Evolutionary conservation across 495 filamentous ascomycete genomes (phyloP), one percentile per base, ranked within the genome.

Genomic region (Annulohypoxylon bovei): DNA sequence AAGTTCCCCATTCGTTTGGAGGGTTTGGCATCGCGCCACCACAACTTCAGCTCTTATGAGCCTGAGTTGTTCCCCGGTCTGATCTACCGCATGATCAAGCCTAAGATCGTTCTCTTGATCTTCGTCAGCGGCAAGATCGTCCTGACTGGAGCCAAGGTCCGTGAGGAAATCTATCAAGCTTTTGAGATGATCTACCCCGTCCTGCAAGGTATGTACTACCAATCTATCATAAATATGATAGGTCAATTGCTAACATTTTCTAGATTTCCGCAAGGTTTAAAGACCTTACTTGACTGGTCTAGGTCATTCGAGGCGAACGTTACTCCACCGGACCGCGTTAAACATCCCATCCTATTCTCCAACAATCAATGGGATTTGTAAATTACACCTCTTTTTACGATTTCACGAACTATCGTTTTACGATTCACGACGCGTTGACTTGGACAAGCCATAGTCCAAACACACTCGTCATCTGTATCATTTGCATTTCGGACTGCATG

Each of bases 61-160:
- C 95, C 95, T 69, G 95, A 99, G 81, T 80, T 99, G 80, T 99
- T 99, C 88, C 96, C 95, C 68, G 95, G 95, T 87, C 88, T 99
- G 58, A 99, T 99, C 85, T 99, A 99, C 80, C 93, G 95, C 80
- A 99, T 99, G 95, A 98, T 98, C 88, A 97, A 98, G 87, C 95
- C 95, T 23, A 98, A 98, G 90, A 98, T 99, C 68, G 95, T 99
- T 22, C 91, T 99, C 16, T 81, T 99, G 81, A 98, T 99, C 79
- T 99, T 99, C 85, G 95, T 99, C 79, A 95, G 91, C 75, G 95
- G 95, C 72, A 98, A 98, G 88, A 99, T 98, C 66, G 96, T 98
- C 76, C 84, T 99, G 79, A 99, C 96, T 62, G 95, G 95, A 70
- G 95, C 95, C 56, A 98, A 99, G 80, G 95, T 99, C 62, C 91